Base-by-base conservation (phyloP, 345 rosid species). In the Sisymbrium altissimum region DNA sequence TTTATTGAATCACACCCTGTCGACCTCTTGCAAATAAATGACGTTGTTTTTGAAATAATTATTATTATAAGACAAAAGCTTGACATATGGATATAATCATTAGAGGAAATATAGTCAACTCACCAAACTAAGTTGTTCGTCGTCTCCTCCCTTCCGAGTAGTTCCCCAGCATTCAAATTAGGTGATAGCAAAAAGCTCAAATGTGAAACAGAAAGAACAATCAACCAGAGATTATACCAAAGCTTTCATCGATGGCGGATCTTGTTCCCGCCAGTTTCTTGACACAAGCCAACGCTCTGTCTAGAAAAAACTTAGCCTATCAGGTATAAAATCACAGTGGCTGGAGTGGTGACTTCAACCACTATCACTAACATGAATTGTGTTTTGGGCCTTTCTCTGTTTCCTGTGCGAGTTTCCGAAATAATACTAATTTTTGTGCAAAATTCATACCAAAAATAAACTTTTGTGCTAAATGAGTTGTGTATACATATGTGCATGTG, bases 201-300 rank as follows among this genome's bases (percentile, higher is more conserved):
- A 18, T 25, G 57, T 25, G 25, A 25, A 53, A 27, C 59, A 29
- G 11, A 29, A 14, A 50, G 59, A 27, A 53, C 36, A 29, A 54
- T 35, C 27, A 27, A 33, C 32, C 36, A 7, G 27, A 54, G 59
- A 29, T 27, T 27, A 3, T 11, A 52, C 60, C 60, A n/a, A 30
- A 55, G 38, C 39, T 55, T 55, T 29, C 60, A 14, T 30, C 39
- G 2, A 55, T 55, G 60, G 21, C 21, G 3, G 60, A 55, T 55
- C 60, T 55, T 55, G 21, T 32, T 30, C 60, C 60, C 39, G 60
- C 60, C 60, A 30, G 60, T 55, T 55, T 55, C 60, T 55, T 55
- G 60, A 55, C 60, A 32, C 39, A 55, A 9, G 60, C 60, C 39
- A 55, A 55, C 60, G 60, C 60, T 1, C 60, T 55, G 39, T 55